A percentile compares a stretch with the other conserved stretches of the same genome.
Conservation (phyloP, 108 stramenopile genomes). For the Chaetoceros tenuissimus region DNA sequence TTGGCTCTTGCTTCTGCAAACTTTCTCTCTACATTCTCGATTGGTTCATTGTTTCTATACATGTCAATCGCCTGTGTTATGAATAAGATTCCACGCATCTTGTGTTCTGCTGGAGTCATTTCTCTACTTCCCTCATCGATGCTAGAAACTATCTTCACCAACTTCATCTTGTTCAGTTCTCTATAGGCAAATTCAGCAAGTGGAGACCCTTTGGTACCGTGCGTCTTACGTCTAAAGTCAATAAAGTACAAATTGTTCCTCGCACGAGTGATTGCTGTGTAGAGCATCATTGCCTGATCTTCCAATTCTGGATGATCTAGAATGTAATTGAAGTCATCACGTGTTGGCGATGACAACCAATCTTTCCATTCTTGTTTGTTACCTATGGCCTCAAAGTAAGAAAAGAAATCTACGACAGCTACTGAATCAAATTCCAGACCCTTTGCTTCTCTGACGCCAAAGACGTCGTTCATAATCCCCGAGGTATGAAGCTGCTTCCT, state of each 20-base stretch:
- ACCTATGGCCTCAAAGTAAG: too few species aligned
- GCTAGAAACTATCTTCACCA: slow-evolving; percentile 5
- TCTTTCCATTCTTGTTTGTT: too few species aligned
- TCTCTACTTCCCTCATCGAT: slow-evolving; percentile 8
- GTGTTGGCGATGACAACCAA: too few species aligned
- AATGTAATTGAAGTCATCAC: too few species aligned
- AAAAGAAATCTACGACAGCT: too few species aligned
- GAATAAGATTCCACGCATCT: slow-evolving; percentile 8
- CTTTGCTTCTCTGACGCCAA: slow-evolving; percentile 14
- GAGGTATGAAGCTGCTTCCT: slow-evolving; percentile 3
- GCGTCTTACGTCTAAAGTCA: slow-evolving; percentile 2
- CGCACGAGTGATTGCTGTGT: slow-evolving; percentile 13
- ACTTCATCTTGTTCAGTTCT: neutral
- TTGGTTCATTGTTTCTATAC: slow-evolving; percentile 8
- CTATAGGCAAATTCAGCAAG: slow-evolving; percentile 9
- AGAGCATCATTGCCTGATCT: slow-evolving; percentile 16
- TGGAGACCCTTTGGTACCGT: neutral
- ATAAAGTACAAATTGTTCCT: slow-evolving; percentile 11
- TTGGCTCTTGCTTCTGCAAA: too few species aligned
- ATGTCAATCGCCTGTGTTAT: slow-evolving; percentile 10
- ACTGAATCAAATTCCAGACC: slow-evolving; percentile 14
- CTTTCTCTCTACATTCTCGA: too few species aligned
- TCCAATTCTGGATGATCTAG: too few species aligned
- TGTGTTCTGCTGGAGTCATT: slow-evolving; percentile 13
- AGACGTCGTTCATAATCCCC: slow-evolving; percentile 11